phyloP scores from a whole-genome alignment of 352 stramenopile genomes.

The Pelagophyceae sp. region DNA sequence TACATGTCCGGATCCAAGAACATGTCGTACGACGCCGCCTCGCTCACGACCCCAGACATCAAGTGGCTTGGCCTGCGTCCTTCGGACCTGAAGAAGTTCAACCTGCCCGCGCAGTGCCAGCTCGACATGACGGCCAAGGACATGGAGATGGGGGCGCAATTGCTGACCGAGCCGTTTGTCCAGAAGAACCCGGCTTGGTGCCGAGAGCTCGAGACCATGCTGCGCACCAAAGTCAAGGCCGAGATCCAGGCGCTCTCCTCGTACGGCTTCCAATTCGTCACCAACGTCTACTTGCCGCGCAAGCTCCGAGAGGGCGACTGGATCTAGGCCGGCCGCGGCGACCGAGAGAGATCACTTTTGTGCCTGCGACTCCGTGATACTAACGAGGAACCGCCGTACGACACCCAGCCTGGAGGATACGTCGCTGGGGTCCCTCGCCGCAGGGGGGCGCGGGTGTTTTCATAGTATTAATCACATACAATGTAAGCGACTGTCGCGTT shows the following conservation, averaged over 20 bases:
- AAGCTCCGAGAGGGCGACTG: slow-evolving; percentile 52
- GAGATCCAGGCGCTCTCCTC: slow-evolving; percentile 73
- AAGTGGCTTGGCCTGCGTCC: slow-evolving; percentile 72
- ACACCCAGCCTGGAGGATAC: too few relatives aligned
- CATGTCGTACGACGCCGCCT: slow-evolving; percentile 67
- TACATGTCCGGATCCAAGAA: slow-evolving; percentile 73
- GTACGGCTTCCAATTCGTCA: slow-evolving; percentile 79
- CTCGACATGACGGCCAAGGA: slow-evolving; percentile 65
- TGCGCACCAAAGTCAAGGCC: slow-evolving; percentile 70
- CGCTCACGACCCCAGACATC: slow-evolving; percentile 72
- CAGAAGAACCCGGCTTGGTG: slow-evolving; percentile 69
- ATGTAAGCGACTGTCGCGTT: too few relatives aligned
- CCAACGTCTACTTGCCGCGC: slow-evolving; percentile 63
- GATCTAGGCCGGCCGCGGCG: slow-evolving; percentile 41
- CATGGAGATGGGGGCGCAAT: slow-evolving; percentile 72
- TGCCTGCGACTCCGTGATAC: too few relatives aligned
- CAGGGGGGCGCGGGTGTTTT: too few relatives aligned
- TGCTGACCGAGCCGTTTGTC: slow-evolving; percentile 75
- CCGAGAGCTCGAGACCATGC: slow-evolving; percentile 71
- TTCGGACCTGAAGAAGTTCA: slow-evolving; percentile 65
- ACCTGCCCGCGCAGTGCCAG: slow-evolving; percentile 59
- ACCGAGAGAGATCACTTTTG: too few relatives aligned
- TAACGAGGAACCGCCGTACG: too few relatives aligned
- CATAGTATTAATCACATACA: too few relatives aligned
- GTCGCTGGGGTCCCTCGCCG: too few relatives aligned